Conservation (phyloP, 1,284 basidiomycete genomes). For the Ustilago nuda region DNA sequence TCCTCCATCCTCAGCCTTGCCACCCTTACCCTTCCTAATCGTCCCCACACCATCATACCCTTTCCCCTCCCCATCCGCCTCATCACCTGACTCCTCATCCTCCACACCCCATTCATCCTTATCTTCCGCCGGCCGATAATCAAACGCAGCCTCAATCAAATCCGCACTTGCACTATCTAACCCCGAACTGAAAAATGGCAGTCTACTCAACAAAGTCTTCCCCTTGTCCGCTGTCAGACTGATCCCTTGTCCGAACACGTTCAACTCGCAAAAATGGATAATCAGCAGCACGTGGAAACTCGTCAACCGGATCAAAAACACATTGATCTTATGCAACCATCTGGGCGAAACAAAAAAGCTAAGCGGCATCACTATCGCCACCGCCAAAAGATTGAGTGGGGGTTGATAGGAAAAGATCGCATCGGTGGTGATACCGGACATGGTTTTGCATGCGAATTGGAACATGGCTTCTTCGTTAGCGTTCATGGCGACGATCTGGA, state of each 20-base stretch:
- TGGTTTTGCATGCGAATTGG: constrained; percentile 76
- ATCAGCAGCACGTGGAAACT: constrained; percentile 85
- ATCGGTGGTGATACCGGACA: constrained; percentile 81
- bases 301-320: constrained; percentile 75
- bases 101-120: constrained; percentile 29
- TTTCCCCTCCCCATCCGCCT: constrained; percentile 28
- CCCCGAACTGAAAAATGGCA: constrained; percentile 28
- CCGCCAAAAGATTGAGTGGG: constrained; percentile 73
- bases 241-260: constrained; percentile 68
- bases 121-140: constrained; percentile 24
- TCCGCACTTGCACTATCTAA: constrained; percentile 33
- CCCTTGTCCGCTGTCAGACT: constrained; percentile 57
- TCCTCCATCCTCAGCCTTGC: constrained; percentile 11
- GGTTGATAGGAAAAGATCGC: constrained; percentile 92
- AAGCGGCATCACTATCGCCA: constrained; percentile 53
- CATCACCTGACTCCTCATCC: constrained; percentile 22
- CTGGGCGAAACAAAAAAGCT: constrained; percentile 52
- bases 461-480: constrained; percentile 94
- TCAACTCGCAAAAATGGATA: constrained; percentile 86
- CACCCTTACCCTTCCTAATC: not conserved
- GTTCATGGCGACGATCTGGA: constrained; percentile 89
- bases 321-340: constrained; percentile 75
- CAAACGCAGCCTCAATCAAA: constrained; percentile 51
- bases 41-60: not conserved
- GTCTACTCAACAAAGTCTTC: constrained; percentile 27